phyloP scores from a whole-genome alignment of 2,329 filamentous ascomycete species.

The Chalaropsis thielavioides region DNA sequence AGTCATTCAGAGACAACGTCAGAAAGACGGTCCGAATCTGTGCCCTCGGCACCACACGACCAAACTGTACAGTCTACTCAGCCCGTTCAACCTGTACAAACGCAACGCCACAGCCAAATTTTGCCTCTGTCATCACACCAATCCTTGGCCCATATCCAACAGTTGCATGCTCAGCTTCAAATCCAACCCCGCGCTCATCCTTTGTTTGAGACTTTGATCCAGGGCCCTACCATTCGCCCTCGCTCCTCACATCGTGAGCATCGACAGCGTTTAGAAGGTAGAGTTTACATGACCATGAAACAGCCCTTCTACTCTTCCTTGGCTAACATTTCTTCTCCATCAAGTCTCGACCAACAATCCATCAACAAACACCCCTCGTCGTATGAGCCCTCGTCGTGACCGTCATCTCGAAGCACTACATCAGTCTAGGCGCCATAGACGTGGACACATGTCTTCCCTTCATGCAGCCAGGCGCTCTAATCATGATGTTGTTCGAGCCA shows the following conservation, averaged over 20 bases:
- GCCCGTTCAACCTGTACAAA: neutral
- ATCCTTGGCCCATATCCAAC: neutral
- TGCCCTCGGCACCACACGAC: neutral
- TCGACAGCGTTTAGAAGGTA: conserved; percentile 1
- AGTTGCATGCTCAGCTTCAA: neutral
- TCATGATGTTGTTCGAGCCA: conserved; percentile 12
- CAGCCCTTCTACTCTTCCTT: neutral
- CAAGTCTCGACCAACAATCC: neutral
- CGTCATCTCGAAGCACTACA: neutral
- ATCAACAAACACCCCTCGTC: conserved; percentile 2
- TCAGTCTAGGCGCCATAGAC: neutral
- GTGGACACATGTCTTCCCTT: neutral
- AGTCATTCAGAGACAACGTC: neutral
- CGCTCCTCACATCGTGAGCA: neutral
- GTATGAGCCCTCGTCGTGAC: conserved; percentile 17
- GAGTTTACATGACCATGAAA: neutral
- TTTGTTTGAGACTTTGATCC: neutral
- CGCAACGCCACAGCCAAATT: neutral
- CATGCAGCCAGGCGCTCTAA: conserved; percentile 4
- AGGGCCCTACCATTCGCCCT: neutral
- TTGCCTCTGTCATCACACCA: neutral
- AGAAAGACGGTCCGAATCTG: neutral
- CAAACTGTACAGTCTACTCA: neutral
- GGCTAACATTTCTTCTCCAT: neutral
- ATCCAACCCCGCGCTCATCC: neutral